Base-by-base conservation (phyloP, 225 moss, liverwort and hornwort species). In the Thuidium tamariscinum region DNA sequence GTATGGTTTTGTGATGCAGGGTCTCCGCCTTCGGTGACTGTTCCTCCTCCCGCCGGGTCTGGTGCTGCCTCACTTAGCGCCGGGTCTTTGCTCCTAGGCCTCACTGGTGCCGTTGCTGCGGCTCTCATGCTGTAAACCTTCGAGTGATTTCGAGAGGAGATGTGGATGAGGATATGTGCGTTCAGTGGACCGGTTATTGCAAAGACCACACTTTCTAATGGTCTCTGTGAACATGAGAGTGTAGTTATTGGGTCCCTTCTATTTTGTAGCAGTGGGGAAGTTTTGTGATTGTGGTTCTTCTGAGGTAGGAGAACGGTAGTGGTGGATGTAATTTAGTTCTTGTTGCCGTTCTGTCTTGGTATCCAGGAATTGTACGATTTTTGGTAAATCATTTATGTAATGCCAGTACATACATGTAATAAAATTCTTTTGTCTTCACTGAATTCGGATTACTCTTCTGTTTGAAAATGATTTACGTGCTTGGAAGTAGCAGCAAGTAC, bases 51-150 rank as follows among this genome's bases (percentile, higher is more conserved):
- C 14, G 16, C 48, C 8, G 85, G 72, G 27, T 78, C 82, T 3
- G 81, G 70, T n/a, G 87, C 89, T 4, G 36, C 73, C 4, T 34
- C 83, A 18, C 51, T 89, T 23, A 51, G 36, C 23, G 46, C 68
- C 6, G 68, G 83, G 2, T 66, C 89, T 5, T 48, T 89, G 37
- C 34, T 85, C 66, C 46, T 91, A 17, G 91, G 68, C 20, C 56
- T 91, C 19, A 82, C 89, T 13, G 83, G 82, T 36, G 89, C 39
- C 27, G 73, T 89, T 20, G 87, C 41, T 68, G 74, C 63, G 30
- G 85, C 91, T n/a, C 77, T 91, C 11, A 8, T 91, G 68, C 22
- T 91, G 60, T 91, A 85, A 87, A 60, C 29, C 11, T 63, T 42
- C 4, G 74, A 17, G 51, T 8, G 69, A 11, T 79, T 37, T 9